phyloP scores from a whole-genome alignment of 176 grass and related monocot species.

The Neostapfia colusana region DNA sequence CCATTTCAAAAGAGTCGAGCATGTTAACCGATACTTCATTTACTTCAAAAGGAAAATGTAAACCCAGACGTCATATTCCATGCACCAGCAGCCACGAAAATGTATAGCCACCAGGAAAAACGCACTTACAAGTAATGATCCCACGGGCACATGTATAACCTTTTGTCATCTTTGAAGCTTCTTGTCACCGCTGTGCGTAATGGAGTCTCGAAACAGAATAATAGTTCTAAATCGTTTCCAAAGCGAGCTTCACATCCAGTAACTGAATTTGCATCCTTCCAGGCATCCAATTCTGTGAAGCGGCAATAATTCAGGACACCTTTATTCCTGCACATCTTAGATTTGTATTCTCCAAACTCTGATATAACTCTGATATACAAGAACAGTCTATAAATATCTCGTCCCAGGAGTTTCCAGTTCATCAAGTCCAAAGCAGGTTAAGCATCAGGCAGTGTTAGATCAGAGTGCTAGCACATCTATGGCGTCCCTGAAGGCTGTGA shows the following conservation, averaged over 20 bases:
- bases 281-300: slow-evolving; percentile 57
- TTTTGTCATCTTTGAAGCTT: background rate
- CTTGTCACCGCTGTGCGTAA: background rate
- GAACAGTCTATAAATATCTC: slow-evolving; percentile 67
- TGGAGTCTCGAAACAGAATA: slow-evolving; percentile 31
- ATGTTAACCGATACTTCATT: background rate
- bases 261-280: slow-evolving; percentile 22
- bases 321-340: slow-evolving; percentile 65
- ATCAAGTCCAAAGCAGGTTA: slow-evolving; percentile 39
- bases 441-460: slow-evolving; percentile 27
- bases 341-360: slow-evolving; percentile 33
- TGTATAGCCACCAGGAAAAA: background rate
- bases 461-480: slow-evolving; percentile 36
- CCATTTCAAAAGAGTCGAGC: background rate
- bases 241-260: slow-evolving; percentile 46
- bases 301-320: slow-evolving; percentile 68
- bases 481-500: slow-evolving; percentile 69
- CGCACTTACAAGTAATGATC: background rate
- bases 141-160: background rate
- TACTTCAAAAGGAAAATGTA: background rate
- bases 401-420: background rate
- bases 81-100: background rate
- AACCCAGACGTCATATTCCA: background rate
- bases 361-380: background rate
- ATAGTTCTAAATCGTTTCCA: slow-evolving; percentile 2